Base-by-base conservation (phyloP, 2,329 filamentous ascomycete genomes). In the Colletotrichum sp. region DNA sequence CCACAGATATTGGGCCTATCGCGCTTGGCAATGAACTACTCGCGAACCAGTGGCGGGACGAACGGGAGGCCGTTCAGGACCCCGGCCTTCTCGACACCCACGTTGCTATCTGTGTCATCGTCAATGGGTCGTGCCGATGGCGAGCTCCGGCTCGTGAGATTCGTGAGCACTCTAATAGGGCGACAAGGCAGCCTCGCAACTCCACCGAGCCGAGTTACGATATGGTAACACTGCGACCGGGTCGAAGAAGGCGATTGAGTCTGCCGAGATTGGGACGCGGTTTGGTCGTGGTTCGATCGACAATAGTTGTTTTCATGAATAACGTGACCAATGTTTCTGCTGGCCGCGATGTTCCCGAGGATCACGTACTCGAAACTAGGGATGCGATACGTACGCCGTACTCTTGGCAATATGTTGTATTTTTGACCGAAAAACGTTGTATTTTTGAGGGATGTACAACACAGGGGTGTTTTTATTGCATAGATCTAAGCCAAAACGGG, bases 91-190 rank as follows among this genome's bases (percentile, higher is more conserved):
- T 67, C 32, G 57, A 21, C 70, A 63, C 52, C 70, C 74, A 74
- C 65, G 44, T 65, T 69, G 34, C 34, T 26, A 65, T 74, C 74
- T 69, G 60, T 39, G 30, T 49, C 59, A 55, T 60, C 71, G 49
- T 76, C 44, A 74, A 76, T 76, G 70, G 74, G 59, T 76, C 64
- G 70, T 76, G 64, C 64, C 59, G 65, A 73, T 76, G 74, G 74
- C 59, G 74, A 74, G 74, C 64, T 64, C 70, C 74, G 70, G 49
- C 59, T 69, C 21, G 63, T 67, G 44, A 75, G 60, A 63, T 76
- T 67, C 52, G 62, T 75, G 65, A 71, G 66, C 62, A 57, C 62
- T 36, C 52, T 64, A 62, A 71, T 18, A 55, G 26, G 67, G 71
- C 34, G 59, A 69, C 49, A 18, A 34, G 49, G 36, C 65, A 75